Evolutionary conservation across 2,329 filamentous ascomycete genomes (phyloP).

Genomic region (Geoglossum cookeanum): DNA sequence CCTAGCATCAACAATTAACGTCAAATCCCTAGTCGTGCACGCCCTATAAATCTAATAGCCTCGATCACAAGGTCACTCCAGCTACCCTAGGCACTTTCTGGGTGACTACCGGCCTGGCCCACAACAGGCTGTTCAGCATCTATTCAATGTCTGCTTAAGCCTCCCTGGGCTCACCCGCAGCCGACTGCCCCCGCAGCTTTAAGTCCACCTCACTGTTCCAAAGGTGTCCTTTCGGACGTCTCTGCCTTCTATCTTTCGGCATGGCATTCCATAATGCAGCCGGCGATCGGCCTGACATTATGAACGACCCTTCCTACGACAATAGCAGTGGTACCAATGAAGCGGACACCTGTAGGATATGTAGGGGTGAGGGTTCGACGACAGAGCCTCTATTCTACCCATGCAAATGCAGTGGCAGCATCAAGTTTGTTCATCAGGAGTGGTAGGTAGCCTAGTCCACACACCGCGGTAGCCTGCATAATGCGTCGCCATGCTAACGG

Average conservation of each 20-base stretch:
- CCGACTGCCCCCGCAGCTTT: not conserved
- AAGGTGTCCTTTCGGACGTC: constrained; percentile 9
- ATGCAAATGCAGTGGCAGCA: constrained; percentile 97
- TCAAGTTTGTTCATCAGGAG: constrained; percentile 95
- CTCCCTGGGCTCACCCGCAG: not conserved
- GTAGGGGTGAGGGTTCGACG: constrained; percentile 65
- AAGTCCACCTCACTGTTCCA: constrained; percentile 6
- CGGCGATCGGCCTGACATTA: constrained; percentile 26
- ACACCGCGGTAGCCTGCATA: not conserved
- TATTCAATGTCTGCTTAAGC: not conserved
- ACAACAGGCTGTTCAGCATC: not conserved
- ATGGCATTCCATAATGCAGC: constrained; percentile 10
- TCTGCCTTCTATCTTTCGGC: constrained; percentile 5
- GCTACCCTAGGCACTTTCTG: not conserved
- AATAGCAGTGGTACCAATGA: constrained; percentile 21
- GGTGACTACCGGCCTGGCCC: not conserved
- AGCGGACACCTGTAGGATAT: constrained; percentile 87
- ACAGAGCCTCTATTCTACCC: constrained; percentile 88
- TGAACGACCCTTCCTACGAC: constrained; percentile 36
- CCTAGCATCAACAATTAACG: not conserved
- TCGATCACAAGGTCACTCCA: not conserved
- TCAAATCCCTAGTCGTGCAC: not conserved
- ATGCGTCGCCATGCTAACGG: not conserved
- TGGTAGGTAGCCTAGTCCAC: constrained; percentile 26
- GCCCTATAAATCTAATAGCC: not conserved